Conservation (phyloP, 257 asterid genomes). For the Lantana camara region DNA sequence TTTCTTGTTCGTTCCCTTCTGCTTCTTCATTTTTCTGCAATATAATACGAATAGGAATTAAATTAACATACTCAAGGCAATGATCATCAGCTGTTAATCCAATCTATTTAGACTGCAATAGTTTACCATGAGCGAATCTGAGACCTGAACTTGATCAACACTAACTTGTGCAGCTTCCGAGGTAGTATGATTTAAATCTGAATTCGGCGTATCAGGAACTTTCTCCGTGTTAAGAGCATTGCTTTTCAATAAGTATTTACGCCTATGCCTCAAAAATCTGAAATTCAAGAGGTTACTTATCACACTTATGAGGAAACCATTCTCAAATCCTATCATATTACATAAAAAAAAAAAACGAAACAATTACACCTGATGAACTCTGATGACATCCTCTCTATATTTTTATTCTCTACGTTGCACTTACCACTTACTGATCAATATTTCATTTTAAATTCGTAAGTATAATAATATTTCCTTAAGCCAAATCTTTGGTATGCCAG, state of each 20-base stretch:
- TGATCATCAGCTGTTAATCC: neutral
- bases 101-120: neutral
- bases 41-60: neutral
- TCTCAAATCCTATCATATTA: too few species aligned
- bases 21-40: conserved; percentile 33
- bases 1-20: neutral
- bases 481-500: too few species aligned
- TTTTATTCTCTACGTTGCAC: too few species aligned
- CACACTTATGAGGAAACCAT: neutral
- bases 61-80: neutral
- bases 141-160: conserved; percentile 17
- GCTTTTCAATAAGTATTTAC: conserved; percentile 20
- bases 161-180: conserved; percentile 13
- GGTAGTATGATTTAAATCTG: conserved; percentile 18
- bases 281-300: conserved; percentile 18
- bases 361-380: too few species aligned
- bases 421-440: too few species aligned
- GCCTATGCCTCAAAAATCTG: conserved; percentile 55
- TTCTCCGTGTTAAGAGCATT: conserved; percentile 22
- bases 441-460: too few species aligned
- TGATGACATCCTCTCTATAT: too few species aligned
- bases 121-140: conserved; percentile 25
- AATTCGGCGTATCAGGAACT: conserved; percentile 17
- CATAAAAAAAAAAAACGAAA: too few species aligned
- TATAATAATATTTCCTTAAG: too few species aligned